These are phyloP conservation scores for Myxozyma geophila DNA, from an alignment of 805 yeast genomes.

Conservation along the genomic window DNA sequence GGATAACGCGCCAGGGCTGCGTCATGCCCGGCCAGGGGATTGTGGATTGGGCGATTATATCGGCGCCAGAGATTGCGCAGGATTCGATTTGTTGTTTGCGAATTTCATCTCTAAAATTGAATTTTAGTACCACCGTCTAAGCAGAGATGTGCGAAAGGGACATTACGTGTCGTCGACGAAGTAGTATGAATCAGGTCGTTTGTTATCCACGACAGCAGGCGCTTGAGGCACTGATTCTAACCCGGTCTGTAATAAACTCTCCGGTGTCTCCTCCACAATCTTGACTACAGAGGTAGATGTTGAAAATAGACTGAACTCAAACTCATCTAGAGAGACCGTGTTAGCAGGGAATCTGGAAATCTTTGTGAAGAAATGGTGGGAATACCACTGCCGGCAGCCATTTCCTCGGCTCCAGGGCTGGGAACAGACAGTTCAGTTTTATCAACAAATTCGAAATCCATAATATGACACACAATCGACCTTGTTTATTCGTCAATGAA, in stretches of 20 bases:
- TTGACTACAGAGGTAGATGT: conserved; percentile 10
- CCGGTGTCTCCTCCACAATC: conserved; percentile 16
- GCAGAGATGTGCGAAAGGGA: neutral
- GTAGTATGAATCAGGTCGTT: conserved; percentile 33
- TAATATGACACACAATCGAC: neutral
- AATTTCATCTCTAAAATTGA: conserved; percentile 8
- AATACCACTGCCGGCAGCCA: conserved; percentile 1
- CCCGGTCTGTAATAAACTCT: neutral
- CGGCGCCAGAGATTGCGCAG: conserved; percentile 27
- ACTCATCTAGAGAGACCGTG: conserved; percentile 15
- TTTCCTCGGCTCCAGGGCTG: neutral
- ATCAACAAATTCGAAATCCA: conserved; percentile 11
- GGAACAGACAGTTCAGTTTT: neutral
- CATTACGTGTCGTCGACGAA: conserved; percentile 20
- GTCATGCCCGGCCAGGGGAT: conserved; percentile 26
- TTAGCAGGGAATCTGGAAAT: too few relatives aligned
- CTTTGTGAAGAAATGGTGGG: neutral
- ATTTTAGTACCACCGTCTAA: neutral
- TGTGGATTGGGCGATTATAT: conserved; percentile 20
- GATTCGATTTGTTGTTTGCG: conserved; percentile 5
- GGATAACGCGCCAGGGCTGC: conserved; percentile 28
- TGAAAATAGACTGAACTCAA: conserved; percentile 31
- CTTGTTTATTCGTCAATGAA: too few relatives aligned
- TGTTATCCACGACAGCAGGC: conserved; percentile 19
- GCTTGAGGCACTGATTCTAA: conserved; percentile 14